Evolutionary conservation across 768 basidiomycete species (phyloP), one percentile per base, ranked within the genome.

Genomic region (Leccinum variicolor): DNA sequence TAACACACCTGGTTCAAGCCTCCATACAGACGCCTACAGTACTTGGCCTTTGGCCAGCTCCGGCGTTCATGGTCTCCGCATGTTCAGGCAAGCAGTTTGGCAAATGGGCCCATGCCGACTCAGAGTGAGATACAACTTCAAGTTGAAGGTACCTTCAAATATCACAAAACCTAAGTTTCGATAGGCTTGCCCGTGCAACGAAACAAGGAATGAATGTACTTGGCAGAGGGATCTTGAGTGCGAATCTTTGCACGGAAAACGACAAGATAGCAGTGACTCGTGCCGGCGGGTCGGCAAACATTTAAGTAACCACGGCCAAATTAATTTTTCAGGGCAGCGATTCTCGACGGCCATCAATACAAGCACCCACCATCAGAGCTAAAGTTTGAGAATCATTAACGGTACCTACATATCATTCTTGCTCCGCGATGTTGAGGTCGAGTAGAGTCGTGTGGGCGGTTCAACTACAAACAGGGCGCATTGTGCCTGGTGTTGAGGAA

Each of bases 221-320:
- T 17, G 8, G 34, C 15, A 13, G 34, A 34, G 34, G 34, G 36
- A 15, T 39, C 5, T 8, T n/a, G 36, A 17, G 17, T n/a, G 17
- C 17, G 11, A 41, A 41, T 41, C n/a, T 41, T 9, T 19, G 41
- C 36, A n/a, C 36, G 36, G 36, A 5, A 25, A 52, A 52, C 2
- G 10, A 17, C 34, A 36, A 23, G 49, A 23, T 23, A 2, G 41
- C 45, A 6, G 23, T 3, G 21, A 17, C 11, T 45, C 43, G 5
- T 15, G 47, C 25, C 47, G 51, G 17, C 34, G 9, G 25, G 25
- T 34, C 59, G 59, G 59, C 59, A 60, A 60, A 50, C 17, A 19
- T 41, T 28, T n/a, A 21, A 61, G 29, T 13, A 49, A 25, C 26
- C 11, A 46, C 41, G 4, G n/a, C 50, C 26, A 55, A 51, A 61